Evolutionary conservation across 108 stramenopile species (phyloP), one percentile per base, ranked within the genome.

Genomic region (Skeletonema marinoi): DNA sequence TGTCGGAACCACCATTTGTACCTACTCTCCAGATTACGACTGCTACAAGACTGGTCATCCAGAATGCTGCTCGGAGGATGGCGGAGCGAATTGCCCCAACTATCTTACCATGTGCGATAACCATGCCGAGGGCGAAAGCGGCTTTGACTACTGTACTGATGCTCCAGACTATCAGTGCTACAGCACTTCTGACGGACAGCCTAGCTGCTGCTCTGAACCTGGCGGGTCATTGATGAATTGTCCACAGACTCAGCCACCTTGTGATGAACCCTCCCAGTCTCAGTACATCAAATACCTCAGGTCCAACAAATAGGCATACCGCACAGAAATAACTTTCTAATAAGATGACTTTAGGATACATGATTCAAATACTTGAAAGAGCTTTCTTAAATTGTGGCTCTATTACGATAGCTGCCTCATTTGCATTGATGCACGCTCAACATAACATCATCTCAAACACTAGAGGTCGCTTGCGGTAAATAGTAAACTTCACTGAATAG

Each of bases 141-240:
- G 63, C 36, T 38, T 33, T 14, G 31, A 31, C 60, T 66, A 66
- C 54, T 65, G 65, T 42, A 65, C 65, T 0, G 9, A 41, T 30
- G 11, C 66, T 51, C 66, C 66, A 25, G 66, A 66, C 66, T 66
- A 66, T 46, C 56, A 66, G 4, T 66, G 66, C 48, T 66, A 66
- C 66, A 58, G 6, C 5, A 48, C 66, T 51, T n/a, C 44, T n/a
- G 16, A 46, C 16, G 66, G 66, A 4, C 14, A 5, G 48, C 66
- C 66, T 13, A 46, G 31, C 54, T 66, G 66, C 51, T 66, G 66
- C 66, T 16, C 12, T 35, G 60, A 61, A 33, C 60, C 21, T 31
- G 66, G 66, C 16, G 66, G 54, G 4, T 29, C 29, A 12, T 51
- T 13, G 3, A 58, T 58, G 31, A 58, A 66, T 6, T 66, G 66